These are phyloP conservation scores for Fraxinus anomala DNA, from an alignment of 257 asterid genomes.

Conservation along the genomic window DNA sequence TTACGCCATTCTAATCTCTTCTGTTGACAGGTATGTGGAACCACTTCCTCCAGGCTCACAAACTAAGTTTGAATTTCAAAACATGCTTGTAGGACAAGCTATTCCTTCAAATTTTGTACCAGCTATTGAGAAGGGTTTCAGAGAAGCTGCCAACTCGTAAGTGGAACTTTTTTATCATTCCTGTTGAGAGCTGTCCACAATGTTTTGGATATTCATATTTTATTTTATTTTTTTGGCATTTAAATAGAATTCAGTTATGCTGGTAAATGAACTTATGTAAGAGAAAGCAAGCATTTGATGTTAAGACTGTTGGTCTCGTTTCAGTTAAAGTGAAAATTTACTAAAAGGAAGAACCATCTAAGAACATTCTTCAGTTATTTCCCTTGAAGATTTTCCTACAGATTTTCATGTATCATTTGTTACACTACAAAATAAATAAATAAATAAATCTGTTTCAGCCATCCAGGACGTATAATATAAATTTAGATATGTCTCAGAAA, in stretches of 20 bases:
- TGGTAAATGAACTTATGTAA: slow-evolving; percentile 16
- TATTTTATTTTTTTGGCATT: not conserved
- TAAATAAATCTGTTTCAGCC: not conserved
- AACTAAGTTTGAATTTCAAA: slow-evolving; percentile 85
- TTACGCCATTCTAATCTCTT: slow-evolving; percentile 22
- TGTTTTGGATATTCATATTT: slow-evolving; percentile 9
- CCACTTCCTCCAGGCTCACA: slow-evolving; percentile 83
- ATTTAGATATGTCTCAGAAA: not conserved
- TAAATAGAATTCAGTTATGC: not conserved
- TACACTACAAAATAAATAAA: not conserved
- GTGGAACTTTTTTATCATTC: slow-evolving; percentile 27
- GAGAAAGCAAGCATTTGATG: not conserved
- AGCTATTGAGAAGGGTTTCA: slow-evolving; percentile 95
- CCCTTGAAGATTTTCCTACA: not conserved
- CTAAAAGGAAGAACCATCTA: not conserved
- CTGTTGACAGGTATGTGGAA: slow-evolving; percentile 67
- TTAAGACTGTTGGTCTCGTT: not conserved
- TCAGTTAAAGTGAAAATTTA: not conserved
- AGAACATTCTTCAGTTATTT: not conserved
- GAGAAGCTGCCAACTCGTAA: slow-evolving; percentile 98
- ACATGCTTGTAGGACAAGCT: slow-evolving; percentile 83
- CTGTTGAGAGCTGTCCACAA: not conserved
- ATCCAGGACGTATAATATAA: not conserved
- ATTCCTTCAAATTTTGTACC: slow-evolving; percentile 90
- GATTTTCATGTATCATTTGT: not conserved